Evolutionary conservation across 2,329 filamentous ascomycete genomes (phyloP).

Genomic region (Lasiodiplodia sp.): DNA sequence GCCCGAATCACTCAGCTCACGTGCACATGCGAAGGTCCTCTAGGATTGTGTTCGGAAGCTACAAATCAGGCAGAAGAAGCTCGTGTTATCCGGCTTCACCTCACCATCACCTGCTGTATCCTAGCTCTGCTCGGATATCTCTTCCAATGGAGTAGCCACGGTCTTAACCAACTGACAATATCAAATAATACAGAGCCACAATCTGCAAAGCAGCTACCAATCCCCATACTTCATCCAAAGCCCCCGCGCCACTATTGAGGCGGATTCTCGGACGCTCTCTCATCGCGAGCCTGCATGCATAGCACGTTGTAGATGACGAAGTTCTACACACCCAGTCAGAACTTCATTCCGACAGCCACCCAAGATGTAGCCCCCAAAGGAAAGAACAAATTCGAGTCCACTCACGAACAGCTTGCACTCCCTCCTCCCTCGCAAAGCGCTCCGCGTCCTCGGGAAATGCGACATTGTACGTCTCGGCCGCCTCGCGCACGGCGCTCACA

Average conservation of each 20-base stretch:
- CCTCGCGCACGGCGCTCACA: not conserved
- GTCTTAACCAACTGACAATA: not conserved
- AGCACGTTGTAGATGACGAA: not conserved
- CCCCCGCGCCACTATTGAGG: not conserved
- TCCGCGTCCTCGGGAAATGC: not conserved
- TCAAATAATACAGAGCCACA: not conserved
- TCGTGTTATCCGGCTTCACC: no score
- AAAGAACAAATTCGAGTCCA: no score
- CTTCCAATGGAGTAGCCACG: no score
- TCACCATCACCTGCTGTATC: no score
- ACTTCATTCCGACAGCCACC: no score
- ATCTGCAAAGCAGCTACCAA: not conserved
- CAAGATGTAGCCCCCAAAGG: not conserved
- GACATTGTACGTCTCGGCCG: not conserved
- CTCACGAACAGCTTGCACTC: not conserved
- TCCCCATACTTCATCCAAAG: not conserved
- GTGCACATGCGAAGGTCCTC: no score
- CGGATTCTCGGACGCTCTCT: not conserved
- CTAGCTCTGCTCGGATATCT: no score
- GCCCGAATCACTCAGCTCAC: no score
- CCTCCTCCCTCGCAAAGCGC: not conserved
- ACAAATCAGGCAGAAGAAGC: no score
- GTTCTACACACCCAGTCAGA: not conserved
- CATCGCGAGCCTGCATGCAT: not conserved
- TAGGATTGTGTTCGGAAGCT: no score